Base-by-base conservation (phyloP, 2,329 filamentous ascomycete species). In the Elsinoe arachidis region DNA sequence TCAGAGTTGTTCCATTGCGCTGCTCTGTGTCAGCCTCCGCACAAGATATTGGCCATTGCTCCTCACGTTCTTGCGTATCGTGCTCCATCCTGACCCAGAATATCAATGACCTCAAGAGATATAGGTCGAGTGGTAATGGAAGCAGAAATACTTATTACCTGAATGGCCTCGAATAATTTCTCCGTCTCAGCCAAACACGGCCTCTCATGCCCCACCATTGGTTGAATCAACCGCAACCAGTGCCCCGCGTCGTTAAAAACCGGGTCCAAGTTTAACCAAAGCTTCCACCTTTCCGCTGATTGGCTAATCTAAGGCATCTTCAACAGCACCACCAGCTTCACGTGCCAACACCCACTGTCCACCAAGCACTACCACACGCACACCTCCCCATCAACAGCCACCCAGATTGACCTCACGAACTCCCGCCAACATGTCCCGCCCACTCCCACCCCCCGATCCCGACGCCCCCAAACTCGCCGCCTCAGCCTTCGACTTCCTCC, bases 401-500 rank as follows among this genome's bases (percentile, higher is more conserved):
- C 14, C 30, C 7, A 46, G 3, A n/a, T 17, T 12, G 12, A 11
- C 12, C 41, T 46, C 4, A n/a, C 41, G 3, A 2, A 17, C 21
- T 37, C 6, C 9, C 9, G 35, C n/a, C 23, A 56, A 3, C 33
- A 56, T 56, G 54, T 56, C 54, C 37, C 54, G 54, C 30, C 41
- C 43, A n/a, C 38, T 21, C 10, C 51, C 34, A n/a, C 26, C 43
- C 30, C 30, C 38, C 55, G 55, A 44, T 19, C 47, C 58, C 12
- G 11, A 15, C 11, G 35, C 64, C 57, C 66, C 69, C 55, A 69
- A 68, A 62, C 58, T 96, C 65, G 86, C 82, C 74, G 83, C 86
- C 58, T 93, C 92, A 49, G 90, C 88, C 70, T 84, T 99, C 66
- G 93, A 99, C 73, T 87, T 99, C 65, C 82, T 99, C 58, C 82